Conservation (phyloP, 139 green algal genomes). For the Auxenochlorella pyrenoidosa region DNA sequence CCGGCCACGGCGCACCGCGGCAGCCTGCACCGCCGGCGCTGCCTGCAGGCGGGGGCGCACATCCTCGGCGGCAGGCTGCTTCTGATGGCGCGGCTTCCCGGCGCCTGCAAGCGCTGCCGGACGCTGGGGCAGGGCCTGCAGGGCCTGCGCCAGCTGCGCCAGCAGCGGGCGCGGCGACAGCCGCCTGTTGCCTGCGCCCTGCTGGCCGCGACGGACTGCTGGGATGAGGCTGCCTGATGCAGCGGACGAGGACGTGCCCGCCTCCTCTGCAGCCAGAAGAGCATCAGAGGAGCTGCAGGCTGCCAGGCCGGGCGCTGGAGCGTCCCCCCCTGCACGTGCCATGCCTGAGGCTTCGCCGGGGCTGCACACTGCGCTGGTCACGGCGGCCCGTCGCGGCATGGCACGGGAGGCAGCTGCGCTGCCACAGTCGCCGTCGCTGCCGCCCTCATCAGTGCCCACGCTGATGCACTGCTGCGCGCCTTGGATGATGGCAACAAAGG, state of each 20-base stretch:
- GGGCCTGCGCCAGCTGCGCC: background rate
- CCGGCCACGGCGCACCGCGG: background rate
- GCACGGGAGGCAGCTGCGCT: background rate
- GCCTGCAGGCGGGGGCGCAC: background rate
- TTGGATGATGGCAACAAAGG: background rate
- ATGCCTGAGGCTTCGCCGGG: background rate
- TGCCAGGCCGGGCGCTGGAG: background rate
- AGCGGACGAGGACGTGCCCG: background rate
- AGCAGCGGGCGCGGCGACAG: background rate
- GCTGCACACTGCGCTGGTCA: background rate
- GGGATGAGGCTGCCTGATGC: background rate
- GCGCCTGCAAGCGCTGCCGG: background rate
- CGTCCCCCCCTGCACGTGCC: too few species aligned
- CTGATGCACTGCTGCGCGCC: background rate
- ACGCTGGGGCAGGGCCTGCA: background rate
- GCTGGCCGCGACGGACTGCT: background rate
- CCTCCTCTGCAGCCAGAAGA: background rate
- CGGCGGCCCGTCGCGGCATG: background rate
- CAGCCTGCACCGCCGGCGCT: background rate
- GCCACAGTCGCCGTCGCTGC: background rate
- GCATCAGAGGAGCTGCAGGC: background rate
- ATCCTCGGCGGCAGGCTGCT: constrained; percentile 1
- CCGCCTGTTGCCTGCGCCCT: background rate
- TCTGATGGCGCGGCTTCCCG: background rate
- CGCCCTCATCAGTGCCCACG: background rate